phyloP scores from a whole-genome alignment of 202 grass and related monocot species.

The Zizania palustris region DNA sequence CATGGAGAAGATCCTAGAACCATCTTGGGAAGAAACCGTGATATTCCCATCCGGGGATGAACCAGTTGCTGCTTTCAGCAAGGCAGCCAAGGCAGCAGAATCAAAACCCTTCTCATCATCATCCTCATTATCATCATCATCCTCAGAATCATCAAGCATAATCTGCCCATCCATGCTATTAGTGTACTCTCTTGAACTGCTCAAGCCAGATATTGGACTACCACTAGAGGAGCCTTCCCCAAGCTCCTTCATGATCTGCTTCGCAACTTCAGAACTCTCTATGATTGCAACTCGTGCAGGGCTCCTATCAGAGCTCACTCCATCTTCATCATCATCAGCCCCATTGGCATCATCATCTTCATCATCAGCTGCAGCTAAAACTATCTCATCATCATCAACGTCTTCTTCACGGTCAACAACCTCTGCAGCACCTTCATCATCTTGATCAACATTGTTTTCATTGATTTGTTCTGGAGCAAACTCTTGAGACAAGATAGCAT shows the following conservation, averaged over 20 bases:
- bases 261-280: slow-evolving; percentile 60
- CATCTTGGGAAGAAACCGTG: slow-evolving; percentile 59
- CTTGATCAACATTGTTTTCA: slow-evolving; percentile 16
- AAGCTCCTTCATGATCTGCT: slow-evolving; percentile 74
- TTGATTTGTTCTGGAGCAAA: slow-evolving; percentile 32
- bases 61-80: slow-evolving; percentile 72
- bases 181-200: slow-evolving; percentile 53
- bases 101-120: slow-evolving; percentile 63
- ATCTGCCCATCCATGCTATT: slow-evolving; percentile 64
- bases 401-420: slow-evolving; percentile 20
- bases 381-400: slow-evolving; percentile 31
- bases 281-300: slow-evolving; percentile 65
- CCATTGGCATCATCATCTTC: slow-evolving; percentile 46
- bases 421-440: slow-evolving; percentile 19
- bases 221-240: slow-evolving; percentile 58
- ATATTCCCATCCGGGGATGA: slow-evolving; percentile 54
- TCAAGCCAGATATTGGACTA: slow-evolving; percentile 45
- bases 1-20: slow-evolving; percentile 56
- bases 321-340: slow-evolving; percentile 57
- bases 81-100: slow-evolving; percentile 59
- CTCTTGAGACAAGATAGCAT: slow-evolving; percentile 31
- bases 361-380: slow-evolving; percentile 40
- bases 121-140: slow-evolving; percentile 58
- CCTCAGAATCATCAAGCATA: slow-evolving; percentile 70
- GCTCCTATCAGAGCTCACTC: slow-evolving; percentile 41